phyloP scores from a whole-genome alignment of 768 basidiomycete species.

The Collybia sordida region DNA sequence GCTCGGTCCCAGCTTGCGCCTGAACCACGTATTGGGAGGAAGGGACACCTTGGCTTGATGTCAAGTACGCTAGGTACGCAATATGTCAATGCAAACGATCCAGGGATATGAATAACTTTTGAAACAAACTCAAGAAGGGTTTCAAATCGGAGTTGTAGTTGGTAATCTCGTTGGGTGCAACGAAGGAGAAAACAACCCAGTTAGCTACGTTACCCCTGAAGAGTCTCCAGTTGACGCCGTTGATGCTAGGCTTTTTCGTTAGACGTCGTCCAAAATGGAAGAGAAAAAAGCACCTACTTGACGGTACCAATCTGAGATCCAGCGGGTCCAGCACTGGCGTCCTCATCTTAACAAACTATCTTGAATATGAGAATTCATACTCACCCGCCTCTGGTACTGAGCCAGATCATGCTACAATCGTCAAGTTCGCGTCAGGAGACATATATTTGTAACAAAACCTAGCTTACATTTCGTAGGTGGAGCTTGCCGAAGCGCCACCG shows the following conservation, averaged over 20 bases:
- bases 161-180: slow-evolving; percentile 30
- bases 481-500: slow-evolving; percentile 25
- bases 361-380: neutral
- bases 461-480: slow-evolving; percentile 27
- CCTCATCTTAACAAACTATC: neutral
- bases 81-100: no score
- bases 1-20: slow-evolving; percentile 32
- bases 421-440: neutral
- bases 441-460: neutral
- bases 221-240: slow-evolving; percentile 26
- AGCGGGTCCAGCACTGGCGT: slow-evolving; percentile 25
- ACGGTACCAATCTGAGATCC: slow-evolving; percentile 29
- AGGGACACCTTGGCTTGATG: slow-evolving; percentile 26
- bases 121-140: slow-evolving; percentile 27
- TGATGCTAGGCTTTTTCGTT: slow-evolving; percentile 9
- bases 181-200: slow-evolving; percentile 33
- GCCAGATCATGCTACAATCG: slow-evolving; percentile 29
- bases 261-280: no score
- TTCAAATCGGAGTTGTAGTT: slow-evolving; percentile 29
- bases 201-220: slow-evolving; percentile 29
- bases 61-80: slow-evolving; percentile 22
- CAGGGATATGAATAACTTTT: neutral
- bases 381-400: slow-evolving; percentile 31
- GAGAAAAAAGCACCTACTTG: slow-evolving; percentile 10
- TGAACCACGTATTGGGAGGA: slow-evolving; percentile 29